Evolutionary conservation across 257 asterid species (phyloP), one percentile per base, ranked within the genome.

Genomic region (Jasminum sambac): DNA sequence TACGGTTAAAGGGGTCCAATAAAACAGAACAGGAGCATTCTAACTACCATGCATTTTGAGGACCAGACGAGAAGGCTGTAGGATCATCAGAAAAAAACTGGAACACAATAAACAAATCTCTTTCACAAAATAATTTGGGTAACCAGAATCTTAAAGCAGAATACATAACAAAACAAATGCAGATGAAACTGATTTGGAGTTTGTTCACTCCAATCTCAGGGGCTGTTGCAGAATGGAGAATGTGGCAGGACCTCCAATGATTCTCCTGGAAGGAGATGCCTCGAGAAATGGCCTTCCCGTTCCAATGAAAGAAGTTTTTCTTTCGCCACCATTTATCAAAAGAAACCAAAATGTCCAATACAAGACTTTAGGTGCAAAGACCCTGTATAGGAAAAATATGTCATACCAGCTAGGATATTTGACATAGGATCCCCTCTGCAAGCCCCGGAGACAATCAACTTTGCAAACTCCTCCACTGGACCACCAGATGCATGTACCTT

Each of bases 341-440:
- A 94, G 86, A 19, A 89, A 55, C 11, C 90, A 81, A 65, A 93
- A 84, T 3, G 97, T 83, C 97, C 97, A 90, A 67, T 83, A 73
- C 10, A 94, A 83, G 69, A 94, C 87, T 66, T 85, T 87, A 0
- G 98, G 98, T 8, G 90, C 86, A 42, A 94, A 94, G 1, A 91
- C 96, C 72, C 91, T 76, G 75, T 86, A 89, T 77, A 90, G 66
- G 76, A 90, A 86, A 87, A 90, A 90, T 3, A 84, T 66, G 46
- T 84, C 91, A 42, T 93, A 91, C 98, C 97, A 94, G 79, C 93
- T 89, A 0, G 98, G 96, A 64, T 84, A 87, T 63, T 90, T 90
- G 76, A 89, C 89, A 25, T 90, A 89, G 97, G 88, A 58, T 89
- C 95, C 5, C 96, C 92, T 72, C 97, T 76, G 80, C 95, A 93